Evolutionary conservation across 306 rosid genomes (phyloP).

Genomic region (Lupinus albus): DNA sequence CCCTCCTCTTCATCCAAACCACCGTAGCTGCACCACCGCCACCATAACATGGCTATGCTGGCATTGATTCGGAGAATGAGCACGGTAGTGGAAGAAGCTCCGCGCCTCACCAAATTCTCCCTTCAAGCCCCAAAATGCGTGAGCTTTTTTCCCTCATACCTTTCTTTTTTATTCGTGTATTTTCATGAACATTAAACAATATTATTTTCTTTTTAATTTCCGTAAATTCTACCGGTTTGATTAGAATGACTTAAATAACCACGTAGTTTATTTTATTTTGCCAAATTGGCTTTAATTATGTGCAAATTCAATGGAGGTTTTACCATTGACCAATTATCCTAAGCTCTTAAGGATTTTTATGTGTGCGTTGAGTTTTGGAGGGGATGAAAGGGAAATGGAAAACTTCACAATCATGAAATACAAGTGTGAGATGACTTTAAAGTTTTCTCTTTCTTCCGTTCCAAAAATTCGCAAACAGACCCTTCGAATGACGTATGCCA

Average conservation of each 20-base stretch:
- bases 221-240: background rate
- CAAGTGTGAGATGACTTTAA: too few relatives aligned
- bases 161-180: background rate
- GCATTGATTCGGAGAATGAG: conserved; percentile 59
- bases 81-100: conserved; percentile 48
- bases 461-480: too few relatives aligned
- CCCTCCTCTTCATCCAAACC: background rate
- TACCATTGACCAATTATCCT: background rate
- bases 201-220: background rate
- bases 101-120: conserved; percentile 64
- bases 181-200: background rate
- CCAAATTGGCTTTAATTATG: background rate
- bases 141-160: conserved; percentile 16
- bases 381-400: too few relatives aligned
- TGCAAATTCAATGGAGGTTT: conserved; percentile 2
- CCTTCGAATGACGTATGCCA: too few relatives aligned
- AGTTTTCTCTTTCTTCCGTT: too few relatives aligned
- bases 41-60: conserved; percentile 32
- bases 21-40: background rate
- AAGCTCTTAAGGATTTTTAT: background rate
- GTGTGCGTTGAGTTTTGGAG: too few relatives aligned
- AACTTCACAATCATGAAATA: too few relatives aligned
- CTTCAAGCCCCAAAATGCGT: conserved; percentile 80
- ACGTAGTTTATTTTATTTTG: background rate
- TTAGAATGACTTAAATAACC: background rate